Base-by-base conservation (phyloP, 352 stramenopile species). In the Phytophthora syringae region DNA sequence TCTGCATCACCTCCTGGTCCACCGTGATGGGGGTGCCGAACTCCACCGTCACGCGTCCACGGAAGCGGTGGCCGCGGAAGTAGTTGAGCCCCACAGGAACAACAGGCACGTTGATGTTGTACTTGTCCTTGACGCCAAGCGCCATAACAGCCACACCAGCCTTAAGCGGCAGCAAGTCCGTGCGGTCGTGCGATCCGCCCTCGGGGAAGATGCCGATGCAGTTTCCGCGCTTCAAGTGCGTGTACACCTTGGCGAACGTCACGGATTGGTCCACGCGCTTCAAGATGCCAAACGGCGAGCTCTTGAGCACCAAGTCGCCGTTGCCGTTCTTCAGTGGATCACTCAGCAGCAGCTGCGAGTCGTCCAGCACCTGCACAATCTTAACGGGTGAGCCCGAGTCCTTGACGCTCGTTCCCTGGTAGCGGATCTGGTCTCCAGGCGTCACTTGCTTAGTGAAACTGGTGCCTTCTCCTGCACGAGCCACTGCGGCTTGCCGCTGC, bases 31-130 rank as follows among this genome's bases (percentile, higher is more conserved):
- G 93, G 13, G 89, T 92, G 0, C 97, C 97, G 74, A 99, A 99
- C 68, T 99, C 97, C 15, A 99, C 96, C 5, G 98, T 97, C 55
- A 97, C 96, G 60, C 97, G 94, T 7, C 95, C 96, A 51, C 98
- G 87, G 83, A 99, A 99, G 50, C 93, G 83, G 67, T 99, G 97
- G 28, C 95, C 95, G 32, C 90, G 86, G 74, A 99, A 99, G 74
- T 99, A 99, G 70, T 98, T 99, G 32, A 99, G 79, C 7, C 98
- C 98, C 39, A 99, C 97, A 5, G 98, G 97, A 27, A 99, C 94
- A 16, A 99, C 98, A 0, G 95, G 95, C 30, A 97, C 90, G 24
- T 94, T 98, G 25, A 99, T 90, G 34, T 97, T 97, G 78, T 99
- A 97, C 77, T 98, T 96, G 76, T 99, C 97, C 52, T 98, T 92